Evolutionary conservation across 495 filamentous ascomycete species (phyloP).

Genomic region (Paragyromitra xinjiangensis): DNA sequence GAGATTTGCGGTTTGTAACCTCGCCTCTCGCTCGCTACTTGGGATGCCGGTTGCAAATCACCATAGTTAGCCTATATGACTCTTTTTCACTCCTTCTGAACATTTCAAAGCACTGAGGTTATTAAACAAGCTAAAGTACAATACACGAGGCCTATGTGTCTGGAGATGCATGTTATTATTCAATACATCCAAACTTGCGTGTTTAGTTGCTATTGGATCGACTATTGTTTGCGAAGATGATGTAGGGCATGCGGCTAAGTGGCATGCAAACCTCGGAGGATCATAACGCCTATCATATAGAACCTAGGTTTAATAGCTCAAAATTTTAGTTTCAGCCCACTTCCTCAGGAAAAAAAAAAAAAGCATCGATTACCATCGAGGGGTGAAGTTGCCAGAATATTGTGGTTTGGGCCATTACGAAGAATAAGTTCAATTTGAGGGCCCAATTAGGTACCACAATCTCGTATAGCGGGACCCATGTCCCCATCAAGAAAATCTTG

Average conservation of each 20-base stretch:
- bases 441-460: constrained; percentile 23
- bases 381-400: constrained; percentile 16
- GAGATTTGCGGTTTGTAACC: constrained; percentile 19
- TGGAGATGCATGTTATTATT: constrained; percentile 27
- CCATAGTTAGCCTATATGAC: constrained; percentile 6
- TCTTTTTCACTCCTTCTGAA: background rate
- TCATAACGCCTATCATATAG: constrained; percentile 39
- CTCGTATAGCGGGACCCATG: constrained; percentile 29
- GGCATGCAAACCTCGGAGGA: constrained; percentile 6
- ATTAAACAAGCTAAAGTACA: background rate
- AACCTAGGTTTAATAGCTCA: constrained; percentile 47
- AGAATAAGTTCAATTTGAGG: constrained; percentile 20
- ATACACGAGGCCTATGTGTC: constrained; percentile 7
- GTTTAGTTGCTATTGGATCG: constrained; percentile 43
- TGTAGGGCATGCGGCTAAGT: constrained; percentile 31
- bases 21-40: constrained; percentile 24
- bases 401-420: constrained; percentile 41
- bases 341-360: constrained; percentile 12
- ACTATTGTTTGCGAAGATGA: constrained; percentile 17
- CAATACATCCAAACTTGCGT: constrained; percentile 25
- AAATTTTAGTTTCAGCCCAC: constrained; percentile 39
- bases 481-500: constrained; percentile 40
- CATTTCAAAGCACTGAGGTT: background rate
- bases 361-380: constrained; percentile 29
- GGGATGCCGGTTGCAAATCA: constrained; percentile 13